Evolutionary conservation across 345 rosid species (phyloP).

Genomic region (Triadica sebifera): DNA sequence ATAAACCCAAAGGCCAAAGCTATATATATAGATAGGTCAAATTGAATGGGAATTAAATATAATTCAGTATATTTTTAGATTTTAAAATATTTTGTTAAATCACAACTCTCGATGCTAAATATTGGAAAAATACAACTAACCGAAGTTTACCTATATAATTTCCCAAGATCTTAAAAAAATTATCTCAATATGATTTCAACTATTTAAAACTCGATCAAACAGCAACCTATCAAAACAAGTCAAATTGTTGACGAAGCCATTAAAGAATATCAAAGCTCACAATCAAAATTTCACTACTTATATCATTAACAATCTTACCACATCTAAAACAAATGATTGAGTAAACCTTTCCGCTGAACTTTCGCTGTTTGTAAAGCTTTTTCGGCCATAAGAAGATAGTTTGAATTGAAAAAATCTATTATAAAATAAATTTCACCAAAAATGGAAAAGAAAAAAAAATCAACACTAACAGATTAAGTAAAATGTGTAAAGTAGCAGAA

Average conservation of each 20-base stretch:
- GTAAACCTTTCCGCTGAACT: conserved; percentile 56
- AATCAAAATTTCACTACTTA: conserved; percentile 15
- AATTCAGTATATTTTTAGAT: too few species aligned
- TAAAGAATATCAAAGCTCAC: neutral
- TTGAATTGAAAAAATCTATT: conserved; percentile 59
- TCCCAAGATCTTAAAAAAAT: neutral
- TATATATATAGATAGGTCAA: too few species aligned
- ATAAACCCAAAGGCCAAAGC: too few species aligned
- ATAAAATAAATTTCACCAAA: conserved; percentile 26
- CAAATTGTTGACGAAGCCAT: neutral
- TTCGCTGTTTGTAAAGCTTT: conserved; percentile 55
- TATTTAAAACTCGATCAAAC: neutral
- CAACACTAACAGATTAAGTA: conserved; percentile 18
- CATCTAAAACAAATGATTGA: conserved; percentile 42
- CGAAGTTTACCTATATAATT: too few species aligned
- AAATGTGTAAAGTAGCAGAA: conserved; percentile 1
- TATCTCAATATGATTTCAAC: neutral
- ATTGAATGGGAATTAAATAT: too few species aligned
- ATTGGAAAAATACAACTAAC: too few species aligned
- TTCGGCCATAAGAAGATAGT: conserved; percentile 54
- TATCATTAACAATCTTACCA: conserved; percentile 47
- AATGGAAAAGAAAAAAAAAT: conserved; percentile 12
- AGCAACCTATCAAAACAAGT: neutral
- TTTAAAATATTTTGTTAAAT: too few species aligned
- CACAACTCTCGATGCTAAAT: too few species aligned